Evolutionary conservation across 345 rosid genomes (phyloP).

Genomic region (Passiflora organensis): DNA sequence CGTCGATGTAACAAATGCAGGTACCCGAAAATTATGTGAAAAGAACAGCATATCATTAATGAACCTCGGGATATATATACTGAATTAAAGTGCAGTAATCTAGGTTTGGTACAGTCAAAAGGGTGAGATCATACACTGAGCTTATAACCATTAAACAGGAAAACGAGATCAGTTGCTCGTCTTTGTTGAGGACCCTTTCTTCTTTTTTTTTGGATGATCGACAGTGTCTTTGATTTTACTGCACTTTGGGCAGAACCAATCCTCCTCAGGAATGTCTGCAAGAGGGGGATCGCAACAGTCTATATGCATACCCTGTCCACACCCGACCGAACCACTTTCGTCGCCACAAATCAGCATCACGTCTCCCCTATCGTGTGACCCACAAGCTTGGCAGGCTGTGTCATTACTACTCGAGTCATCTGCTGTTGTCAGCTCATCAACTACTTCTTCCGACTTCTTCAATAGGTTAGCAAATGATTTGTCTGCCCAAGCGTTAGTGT

Average conservation of each 20-base stretch:
- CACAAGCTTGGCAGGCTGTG: slow-evolving; percentile 44
- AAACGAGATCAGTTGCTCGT: background rate
- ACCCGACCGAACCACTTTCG: slow-evolving; percentile 48
- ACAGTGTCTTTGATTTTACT: slow-evolving; percentile 6
- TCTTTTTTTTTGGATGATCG: slow-evolving; percentile 11
- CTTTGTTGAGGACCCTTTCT: slow-evolving; percentile 13
- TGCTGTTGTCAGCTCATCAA: slow-evolving; percentile 7
- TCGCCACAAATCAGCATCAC: slow-evolving; percentile 70
- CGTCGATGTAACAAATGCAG: too few relatives aligned
- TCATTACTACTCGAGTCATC: slow-evolving; percentile 17
- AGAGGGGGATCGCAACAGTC: slow-evolving; percentile 72
- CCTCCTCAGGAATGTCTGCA: slow-evolving; percentile 47
- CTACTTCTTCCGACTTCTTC: slow-evolving; percentile 38
- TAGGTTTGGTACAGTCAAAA: too few relatives aligned
- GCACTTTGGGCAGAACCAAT: slow-evolving; percentile 66
- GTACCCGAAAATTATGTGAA: too few relatives aligned
- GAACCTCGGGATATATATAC: too few relatives aligned
- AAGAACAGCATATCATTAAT: too few relatives aligned
- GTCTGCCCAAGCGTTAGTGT: slow-evolving; percentile 74
- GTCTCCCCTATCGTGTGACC: slow-evolving; percentile 44
- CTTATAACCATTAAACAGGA: too few relatives aligned
- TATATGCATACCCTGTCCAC: slow-evolving; percentile 52
- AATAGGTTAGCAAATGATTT: slow-evolving; percentile 47
- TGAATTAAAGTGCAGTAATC: too few relatives aligned
- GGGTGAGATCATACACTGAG: too few relatives aligned